Evolutionary conservation across 805 yeast genomes (phyloP).

Genomic region (Saccharomycopsis lassenensis): DNA sequence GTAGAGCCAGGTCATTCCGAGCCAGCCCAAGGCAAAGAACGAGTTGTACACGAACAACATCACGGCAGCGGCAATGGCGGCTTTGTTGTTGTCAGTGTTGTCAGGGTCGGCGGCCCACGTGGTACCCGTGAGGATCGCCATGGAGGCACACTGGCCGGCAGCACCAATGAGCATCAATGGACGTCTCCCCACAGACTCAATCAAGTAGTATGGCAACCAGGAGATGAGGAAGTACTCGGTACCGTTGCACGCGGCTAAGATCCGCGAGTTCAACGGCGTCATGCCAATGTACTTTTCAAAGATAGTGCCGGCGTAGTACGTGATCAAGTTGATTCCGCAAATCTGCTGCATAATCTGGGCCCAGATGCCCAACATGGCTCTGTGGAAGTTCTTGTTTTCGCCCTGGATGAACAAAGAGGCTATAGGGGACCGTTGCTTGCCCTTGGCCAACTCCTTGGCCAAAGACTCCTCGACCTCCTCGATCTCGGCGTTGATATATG

Average conservation of each 20-base stretch:
- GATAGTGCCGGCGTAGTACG: conserved; percentile 50
- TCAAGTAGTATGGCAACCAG: conserved; percentile 43
- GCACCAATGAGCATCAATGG: conserved; percentile 43
- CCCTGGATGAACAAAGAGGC: conserved; percentile 33
- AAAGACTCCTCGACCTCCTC: conserved; percentile 7
- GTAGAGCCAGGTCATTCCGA: conserved; percentile 50
- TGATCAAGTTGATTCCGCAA: conserved; percentile 60
- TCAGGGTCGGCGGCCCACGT: conserved; percentile 37
- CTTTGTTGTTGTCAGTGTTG: conserved; percentile 28
- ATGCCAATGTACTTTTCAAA: conserved; percentile 41
- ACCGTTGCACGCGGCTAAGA: conserved; percentile 56
- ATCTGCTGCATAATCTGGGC: conserved; percentile 62
- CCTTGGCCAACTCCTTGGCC: not conserved
- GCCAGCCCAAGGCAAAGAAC: conserved; percentile 24
- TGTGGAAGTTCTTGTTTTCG: conserved; percentile 48
- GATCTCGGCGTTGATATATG: conserved; percentile 6
- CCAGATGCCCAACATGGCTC: conserved; percentile 52
- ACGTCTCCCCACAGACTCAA: conserved; percentile 62
- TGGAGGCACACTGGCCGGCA: conserved; percentile 36
- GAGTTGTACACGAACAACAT: conserved; percentile 46
- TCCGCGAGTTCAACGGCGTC: conserved; percentile 41
- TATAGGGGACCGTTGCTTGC: no score
- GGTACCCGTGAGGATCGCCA: conserved; percentile 26
- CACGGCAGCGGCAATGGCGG: conserved; percentile 50
- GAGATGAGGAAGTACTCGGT: conserved; percentile 47